Percentiles rank a stretch among this genome's conserved stretches.
Evolutionary conservation across 345 rosid genomes (phyloP).

Genomic region (Gossypium anomalum): DNA sequence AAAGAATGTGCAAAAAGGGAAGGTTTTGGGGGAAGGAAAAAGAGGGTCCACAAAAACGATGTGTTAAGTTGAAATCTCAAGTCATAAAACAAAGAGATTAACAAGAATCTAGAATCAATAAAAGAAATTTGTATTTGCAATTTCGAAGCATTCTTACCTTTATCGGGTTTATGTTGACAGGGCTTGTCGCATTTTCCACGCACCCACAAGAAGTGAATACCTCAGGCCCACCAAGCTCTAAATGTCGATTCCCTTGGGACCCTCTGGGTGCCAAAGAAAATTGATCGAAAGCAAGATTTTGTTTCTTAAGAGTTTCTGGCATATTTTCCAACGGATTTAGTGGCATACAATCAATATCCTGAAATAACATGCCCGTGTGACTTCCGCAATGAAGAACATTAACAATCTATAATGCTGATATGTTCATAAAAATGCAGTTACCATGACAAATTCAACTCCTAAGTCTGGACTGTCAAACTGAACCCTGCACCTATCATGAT

Average conservation of each 20-base stretch:
- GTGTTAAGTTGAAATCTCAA: background rate
- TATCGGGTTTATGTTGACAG: conserved; percentile 41
- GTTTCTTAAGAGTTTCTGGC: conserved; percentile 82
- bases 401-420: background rate
- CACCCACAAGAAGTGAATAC: conserved; percentile 43
- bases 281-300: conserved; percentile 34
- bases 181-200: conserved; percentile 32
- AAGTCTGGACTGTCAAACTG: conserved; percentile 77
- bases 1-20: background rate
- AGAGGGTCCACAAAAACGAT: background rate
- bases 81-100: background rate
- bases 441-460: conserved; percentile 93
- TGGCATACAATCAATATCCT: conserved; percentile 99
- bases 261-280: conserved; percentile 41
- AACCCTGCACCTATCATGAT: conserved; percentile 70
- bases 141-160: conserved; percentile 26
- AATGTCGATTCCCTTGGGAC: conserved; percentile 40
- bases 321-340: conserved; percentile 72
- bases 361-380: conserved; percentile 24
- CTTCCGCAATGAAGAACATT: background rate
- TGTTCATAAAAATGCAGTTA: conserved; percentile 24
- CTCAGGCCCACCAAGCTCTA: conserved; percentile 42
- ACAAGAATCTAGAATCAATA: background rate
- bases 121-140: background rate
- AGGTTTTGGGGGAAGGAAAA: background rate